phyloP scores from a whole-genome alignment of 1,284 basidiomycete genomes.

The Cryptococcus sp. region DNA sequence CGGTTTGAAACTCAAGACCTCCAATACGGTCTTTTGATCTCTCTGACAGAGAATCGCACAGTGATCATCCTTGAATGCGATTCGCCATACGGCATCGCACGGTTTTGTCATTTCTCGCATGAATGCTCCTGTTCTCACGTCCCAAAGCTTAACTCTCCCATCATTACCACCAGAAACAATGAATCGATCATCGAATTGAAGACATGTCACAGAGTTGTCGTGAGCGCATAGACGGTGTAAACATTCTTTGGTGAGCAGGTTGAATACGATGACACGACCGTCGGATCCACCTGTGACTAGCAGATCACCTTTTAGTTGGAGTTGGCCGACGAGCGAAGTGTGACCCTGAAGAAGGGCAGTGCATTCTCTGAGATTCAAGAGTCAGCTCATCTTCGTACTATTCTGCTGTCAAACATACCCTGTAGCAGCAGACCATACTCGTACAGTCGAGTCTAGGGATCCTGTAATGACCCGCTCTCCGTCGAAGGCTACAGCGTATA shows the following conservation, averaged over 20 bases:
- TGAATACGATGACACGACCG: slow-evolving; percentile 87
- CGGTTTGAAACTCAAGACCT: slow-evolving; percentile 55
- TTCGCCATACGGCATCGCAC: slow-evolving; percentile 84
- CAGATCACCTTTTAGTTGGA: slow-evolving; percentile 70
- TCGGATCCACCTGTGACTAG: slow-evolving; percentile 91
- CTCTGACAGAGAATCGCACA: slow-evolving; percentile 79
- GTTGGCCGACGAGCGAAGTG: slow-evolving; percentile 87
- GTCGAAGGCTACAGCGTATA: slow-evolving; percentile 91
- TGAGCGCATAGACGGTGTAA: slow-evolving; percentile 59
- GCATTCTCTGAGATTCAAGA: slow-evolving; percentile 58
- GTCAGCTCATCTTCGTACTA: background rate
- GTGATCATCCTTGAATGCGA: slow-evolving; percentile 69
- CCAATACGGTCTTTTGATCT: slow-evolving; percentile 79
- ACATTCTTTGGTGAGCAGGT: slow-evolving; percentile 57
- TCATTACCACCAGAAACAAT: slow-evolving; percentile 70
- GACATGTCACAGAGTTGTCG: slow-evolving; percentile 82
- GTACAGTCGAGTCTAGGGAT: slow-evolving; percentile 83
- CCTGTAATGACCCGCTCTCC: slow-evolving; percentile 80
- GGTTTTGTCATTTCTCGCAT: slow-evolving; percentile 71
- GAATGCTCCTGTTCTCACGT: slow-evolving; percentile 62
- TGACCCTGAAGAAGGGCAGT: slow-evolving; percentile 86
- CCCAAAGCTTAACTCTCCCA: slow-evolving; percentile 83
- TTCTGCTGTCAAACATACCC: slow-evolving; percentile 55
- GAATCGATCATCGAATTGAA: slow-evolving; percentile 82
- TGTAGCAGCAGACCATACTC: slow-evolving; percentile 76